Base-by-base conservation (phyloP, 1,139 yeast genomes). In the Yamadazyma jaroonii region DNA sequence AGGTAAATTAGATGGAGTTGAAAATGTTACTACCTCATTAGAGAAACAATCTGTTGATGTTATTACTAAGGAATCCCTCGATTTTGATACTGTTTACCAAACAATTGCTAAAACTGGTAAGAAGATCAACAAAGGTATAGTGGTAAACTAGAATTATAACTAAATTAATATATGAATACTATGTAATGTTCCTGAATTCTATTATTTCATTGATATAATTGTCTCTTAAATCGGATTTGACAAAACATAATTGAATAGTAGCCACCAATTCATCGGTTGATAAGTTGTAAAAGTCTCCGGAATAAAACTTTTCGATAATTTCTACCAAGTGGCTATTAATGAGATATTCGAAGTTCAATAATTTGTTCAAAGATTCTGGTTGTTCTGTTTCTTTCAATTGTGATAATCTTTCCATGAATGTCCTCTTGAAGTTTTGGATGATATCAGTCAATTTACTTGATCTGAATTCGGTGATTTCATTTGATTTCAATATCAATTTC, bases 101-200 rank as follows among this genome's bases (percentile, higher is more conserved):
- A 80, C 89, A 40, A 90, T 92, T 50, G 71, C 83, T 46, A 92
- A 90, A 70, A 89, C 97, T 1, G 98, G 98, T 24, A 92, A 90
- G 70, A 79, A 80, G 52, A 84, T 92, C 42, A 70, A 74, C 41
- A 72, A 73, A 22, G 96, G 96, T 9, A 72, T 29, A 9, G 37
- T 33, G 23, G 37, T 38, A 17, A 38, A 40, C 34, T 39, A 33
- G 17, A 26, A 9, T n/a, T n/a, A n/a, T 29, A 20, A 5, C 7
- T 14, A 9, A 15, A n/a, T 15, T 17, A 12, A 25, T 14, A 4
- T 24, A 32, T 29, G 34, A 34, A 24, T 20, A 21, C 21, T 33
- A 33, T 6, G 36, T 25, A 14, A 48, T 38, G 32, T 36, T 55
- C 44, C 64, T 46, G 29, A 59, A 55, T 35, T 59, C 66, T 9